These are phyloP conservation scores for Ceratocystiopsis minuta DNA, from an alignment of 2,329 filamentous ascomycete genomes.

Conservation along the genomic window DNA sequence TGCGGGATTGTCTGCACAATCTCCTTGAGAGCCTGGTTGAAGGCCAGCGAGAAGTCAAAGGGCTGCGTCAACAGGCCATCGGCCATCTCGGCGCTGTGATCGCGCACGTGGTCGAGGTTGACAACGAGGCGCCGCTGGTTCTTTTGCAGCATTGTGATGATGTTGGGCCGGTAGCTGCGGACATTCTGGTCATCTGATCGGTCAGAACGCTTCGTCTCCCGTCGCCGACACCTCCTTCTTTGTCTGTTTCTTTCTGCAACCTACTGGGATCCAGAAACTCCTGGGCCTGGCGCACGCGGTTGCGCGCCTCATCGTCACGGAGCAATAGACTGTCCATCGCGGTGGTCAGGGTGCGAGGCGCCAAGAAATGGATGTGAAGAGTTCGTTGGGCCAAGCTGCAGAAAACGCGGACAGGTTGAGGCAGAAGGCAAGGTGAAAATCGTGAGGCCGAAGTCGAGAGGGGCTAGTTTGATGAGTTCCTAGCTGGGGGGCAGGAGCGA, in stretches of 20 bases:
- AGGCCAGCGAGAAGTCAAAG: conserved; percentile 76
- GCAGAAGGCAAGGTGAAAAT: no score
- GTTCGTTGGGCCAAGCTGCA: no score
- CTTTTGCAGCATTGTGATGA: conserved; percentile 58
- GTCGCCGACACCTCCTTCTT: no score
- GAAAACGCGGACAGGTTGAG: no score
- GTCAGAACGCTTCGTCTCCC: no score
- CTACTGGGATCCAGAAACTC: conserved; percentile 86
- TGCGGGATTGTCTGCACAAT: conserved; percentile 67
- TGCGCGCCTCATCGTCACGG: conserved; percentile 66
- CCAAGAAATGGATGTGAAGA: no score
- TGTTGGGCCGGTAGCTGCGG: conserved; percentile 73
- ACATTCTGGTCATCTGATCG: conserved; percentile 31
- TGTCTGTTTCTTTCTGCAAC: neutral
- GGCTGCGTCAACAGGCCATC: conserved; percentile 62
- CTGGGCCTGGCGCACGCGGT: conserved; percentile 71
- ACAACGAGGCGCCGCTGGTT: conserved; percentile 48
- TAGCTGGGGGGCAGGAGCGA: no score
- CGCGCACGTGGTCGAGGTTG: conserved; percentile 77
- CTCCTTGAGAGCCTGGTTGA: conserved; percentile 78
- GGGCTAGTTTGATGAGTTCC: no score
- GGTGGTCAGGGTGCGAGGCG: no score
- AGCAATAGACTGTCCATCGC: conserved; percentile 56
- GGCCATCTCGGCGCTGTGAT: conserved; percentile 71
- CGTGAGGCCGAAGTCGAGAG: no score